Evolutionary conservation across 176 grass and related monocot species (phyloP).

Genomic region (Pontederia crassipes): DNA sequence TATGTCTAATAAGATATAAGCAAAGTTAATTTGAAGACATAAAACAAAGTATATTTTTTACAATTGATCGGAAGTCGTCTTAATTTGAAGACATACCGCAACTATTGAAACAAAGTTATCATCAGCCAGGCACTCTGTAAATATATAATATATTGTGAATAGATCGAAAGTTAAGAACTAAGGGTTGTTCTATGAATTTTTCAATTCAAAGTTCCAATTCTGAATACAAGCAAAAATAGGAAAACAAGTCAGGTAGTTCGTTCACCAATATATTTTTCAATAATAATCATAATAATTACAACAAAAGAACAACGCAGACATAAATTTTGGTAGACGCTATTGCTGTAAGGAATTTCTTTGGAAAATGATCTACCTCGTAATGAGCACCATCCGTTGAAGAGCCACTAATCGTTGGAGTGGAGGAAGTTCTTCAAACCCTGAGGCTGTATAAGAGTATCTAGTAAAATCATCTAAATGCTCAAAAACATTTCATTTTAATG

Average conservation of each 20-base stretch:
- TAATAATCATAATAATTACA: background rate
- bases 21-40: no score
- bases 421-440: conserved; percentile 84
- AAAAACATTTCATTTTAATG: conserved; percentile 27
- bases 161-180: background rate
- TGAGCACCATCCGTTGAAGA: conserved; percentile 89
- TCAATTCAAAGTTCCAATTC: no score
- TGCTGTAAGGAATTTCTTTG: background rate
- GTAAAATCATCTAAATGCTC: conserved; percentile 72
- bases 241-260: background rate
- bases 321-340: background rate
- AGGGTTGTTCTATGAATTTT: background rate
- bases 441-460: conserved; percentile 87
- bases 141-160: conserved; percentile 1
- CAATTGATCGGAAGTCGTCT: background rate
- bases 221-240: background rate
- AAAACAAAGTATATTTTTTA: no score
- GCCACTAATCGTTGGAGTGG: conserved; percentile 54
- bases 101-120: conserved; percentile 98
- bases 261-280: no score
- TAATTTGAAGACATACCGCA: conserved; percentile 46
- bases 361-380: conserved; percentile 47
- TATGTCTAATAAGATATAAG: background rate
- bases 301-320: background rate
- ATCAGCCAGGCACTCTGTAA: conserved; percentile 95